phyloP scores from a whole-genome alignment of 192 early-diverging fungal genomes.

The Globomyces pollinis-pini region DNA sequence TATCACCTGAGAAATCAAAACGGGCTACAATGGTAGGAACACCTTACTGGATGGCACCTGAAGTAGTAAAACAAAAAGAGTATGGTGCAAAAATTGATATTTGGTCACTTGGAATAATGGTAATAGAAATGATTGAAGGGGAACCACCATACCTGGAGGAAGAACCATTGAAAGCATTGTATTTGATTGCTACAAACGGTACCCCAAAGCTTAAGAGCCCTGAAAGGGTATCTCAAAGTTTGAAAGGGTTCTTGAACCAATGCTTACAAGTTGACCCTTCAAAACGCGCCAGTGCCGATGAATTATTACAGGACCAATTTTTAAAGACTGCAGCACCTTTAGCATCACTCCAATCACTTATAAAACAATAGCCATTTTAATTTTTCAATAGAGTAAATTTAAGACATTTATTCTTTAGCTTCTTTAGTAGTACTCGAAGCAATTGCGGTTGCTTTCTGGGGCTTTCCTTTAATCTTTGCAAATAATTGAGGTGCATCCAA shows the following conservation, averaged over 20 bases:
- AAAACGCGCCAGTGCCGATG: slow-evolving; percentile 71
- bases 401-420: no score
- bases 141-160: slow-evolving; percentile 69
- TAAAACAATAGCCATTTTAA: no score
- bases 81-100: slow-evolving; percentile 46
- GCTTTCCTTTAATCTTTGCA: no score
- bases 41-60: slow-evolving; percentile 47
- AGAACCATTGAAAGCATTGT: slow-evolving; percentile 67
- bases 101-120: slow-evolving; percentile 56
- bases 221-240: slow-evolving; percentile 67
- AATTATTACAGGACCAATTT: slow-evolving; percentile 81
- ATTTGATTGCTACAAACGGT: slow-evolving; percentile 81
- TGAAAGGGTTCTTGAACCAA: slow-evolving; percentile 86
- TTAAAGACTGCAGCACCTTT: slow-evolving; percentile 73
- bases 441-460: no score
- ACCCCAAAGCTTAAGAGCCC: slow-evolving; percentile 87
- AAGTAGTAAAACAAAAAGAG: slow-evolving; percentile 40
- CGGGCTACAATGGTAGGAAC: slow-evolving; percentile 70
- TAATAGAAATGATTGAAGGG: slow-evolving; percentile 52
- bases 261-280: slow-evolving; percentile 87
- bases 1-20: slow-evolving; percentile 59
- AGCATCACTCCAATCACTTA: slow-evolving; percentile 52
- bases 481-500: no score
- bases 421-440: no score
- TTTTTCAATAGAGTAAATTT: no score